Evolutionary conservation across 192 early-diverging fungal genomes (phyloP).

Genomic region (Umbelopsis sp.): DNA sequence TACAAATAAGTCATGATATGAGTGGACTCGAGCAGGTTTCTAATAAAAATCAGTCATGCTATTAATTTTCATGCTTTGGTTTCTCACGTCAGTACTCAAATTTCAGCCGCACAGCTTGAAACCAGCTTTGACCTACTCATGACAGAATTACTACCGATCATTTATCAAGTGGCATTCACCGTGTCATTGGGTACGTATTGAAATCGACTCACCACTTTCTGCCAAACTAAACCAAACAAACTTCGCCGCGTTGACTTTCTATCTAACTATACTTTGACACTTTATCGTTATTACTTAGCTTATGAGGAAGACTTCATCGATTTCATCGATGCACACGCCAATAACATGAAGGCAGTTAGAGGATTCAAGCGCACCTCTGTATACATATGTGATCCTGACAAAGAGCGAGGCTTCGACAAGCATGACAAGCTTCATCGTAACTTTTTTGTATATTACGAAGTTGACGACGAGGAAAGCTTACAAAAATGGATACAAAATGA

Average conservation of each 20-base stretch:
- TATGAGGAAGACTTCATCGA: slow-evolving; percentile 4
- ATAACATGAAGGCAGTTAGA: slow-evolving; percentile 2
- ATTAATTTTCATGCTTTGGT: neutral
- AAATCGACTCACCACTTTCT: too few species aligned
- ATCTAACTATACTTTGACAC: neutral
- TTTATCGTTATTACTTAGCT: neutral
- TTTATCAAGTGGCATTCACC: slow-evolving; percentile 7
- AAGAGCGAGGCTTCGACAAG: neutral
- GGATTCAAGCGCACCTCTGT: neutral
- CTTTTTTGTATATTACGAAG: slow-evolving; percentile 7
- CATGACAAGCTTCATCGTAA: neutral
- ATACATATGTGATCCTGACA: neutral
- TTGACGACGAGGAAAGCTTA: slow-evolving; percentile 6
- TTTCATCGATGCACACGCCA: slow-evolving; percentile 9
- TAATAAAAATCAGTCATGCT: neutral
- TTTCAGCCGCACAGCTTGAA: neutral
- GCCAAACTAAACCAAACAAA: neutral
- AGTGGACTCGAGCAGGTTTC: neutral
- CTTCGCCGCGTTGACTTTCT: neutral
- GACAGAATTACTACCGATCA: slow-evolving; percentile 13
- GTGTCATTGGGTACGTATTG: slow-evolving; percentile 3
- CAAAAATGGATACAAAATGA: slow-evolving; percentile 1
- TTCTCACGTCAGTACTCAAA: neutral
- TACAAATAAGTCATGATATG: neutral
- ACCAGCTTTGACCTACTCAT: neutral